phyloP scores from a whole-genome alignment of 352 stramenopile species.

The Globisporangium apiculatum region DNA sequence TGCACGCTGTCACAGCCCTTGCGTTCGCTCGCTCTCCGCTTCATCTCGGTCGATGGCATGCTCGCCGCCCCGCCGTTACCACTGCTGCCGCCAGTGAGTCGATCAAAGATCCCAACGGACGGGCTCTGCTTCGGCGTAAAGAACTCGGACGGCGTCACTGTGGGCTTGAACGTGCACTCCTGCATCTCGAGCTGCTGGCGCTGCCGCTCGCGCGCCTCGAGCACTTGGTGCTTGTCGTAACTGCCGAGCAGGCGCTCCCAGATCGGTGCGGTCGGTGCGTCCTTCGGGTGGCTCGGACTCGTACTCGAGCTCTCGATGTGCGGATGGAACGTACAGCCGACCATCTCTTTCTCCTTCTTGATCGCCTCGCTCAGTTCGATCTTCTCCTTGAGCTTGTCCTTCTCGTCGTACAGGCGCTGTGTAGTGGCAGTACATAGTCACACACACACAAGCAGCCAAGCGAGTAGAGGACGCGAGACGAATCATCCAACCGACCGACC shows the following conservation, averaged over 20 bases:
- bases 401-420: slow-evolving; percentile 74
- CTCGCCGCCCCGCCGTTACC: slow-evolving; percentile 24
- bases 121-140: slow-evolving; percentile 32
- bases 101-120: slow-evolving; percentile 34
- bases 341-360: slow-evolving; percentile 66
- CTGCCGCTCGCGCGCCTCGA: slow-evolving; percentile 69
- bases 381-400: slow-evolving; percentile 74
- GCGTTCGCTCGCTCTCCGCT: slow-evolving; percentile 21
- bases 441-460: slow-evolving; percentile 1
- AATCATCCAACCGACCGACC: no score
- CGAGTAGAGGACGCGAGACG: not conserved
- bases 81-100: slow-evolving; percentile 19
- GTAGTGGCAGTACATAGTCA: not conserved
- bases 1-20: slow-evolving; percentile 4
- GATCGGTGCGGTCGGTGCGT: slow-evolving; percentile 36
- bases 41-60: slow-evolving; percentile 21
- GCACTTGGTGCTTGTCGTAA: slow-evolving; percentile 74
- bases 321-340: slow-evolving; percentile 72
- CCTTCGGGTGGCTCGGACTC: slow-evolving; percentile 19
- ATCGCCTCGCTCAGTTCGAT: slow-evolving; percentile 63
- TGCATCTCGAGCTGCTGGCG: slow-evolving; percentile 67
- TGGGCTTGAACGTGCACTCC: slow-evolving; percentile 78
- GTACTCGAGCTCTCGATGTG: slow-evolving; percentile 33
- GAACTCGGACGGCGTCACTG: slow-evolving; percentile 49
- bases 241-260: slow-evolving; percentile 61